Evolutionary conservation across 148 eudicot genomes (phyloP).

Genomic region (Suaeda aralocaspica): DNA sequence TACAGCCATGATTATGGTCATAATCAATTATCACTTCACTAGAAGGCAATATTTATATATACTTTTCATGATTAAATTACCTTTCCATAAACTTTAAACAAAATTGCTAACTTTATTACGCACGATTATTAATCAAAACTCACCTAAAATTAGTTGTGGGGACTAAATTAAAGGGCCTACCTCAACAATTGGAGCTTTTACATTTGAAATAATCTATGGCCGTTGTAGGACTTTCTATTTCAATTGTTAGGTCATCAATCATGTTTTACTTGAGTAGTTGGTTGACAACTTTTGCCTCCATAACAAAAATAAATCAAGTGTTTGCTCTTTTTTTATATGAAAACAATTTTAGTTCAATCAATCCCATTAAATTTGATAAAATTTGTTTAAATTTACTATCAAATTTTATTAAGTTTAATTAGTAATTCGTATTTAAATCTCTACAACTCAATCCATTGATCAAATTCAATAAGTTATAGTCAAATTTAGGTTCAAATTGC

Average conservation of each 20-base stretch:
- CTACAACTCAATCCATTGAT: too few relatives aligned
- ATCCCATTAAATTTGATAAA: too few relatives aligned
- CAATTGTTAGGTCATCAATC: not conserved
- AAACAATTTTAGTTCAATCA: too few relatives aligned
- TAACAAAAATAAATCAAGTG: too few relatives aligned
- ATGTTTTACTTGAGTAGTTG: not conserved
- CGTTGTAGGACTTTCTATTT: not conserved
- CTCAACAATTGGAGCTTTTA: not conserved
- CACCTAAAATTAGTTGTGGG: slow-evolving; percentile 17
- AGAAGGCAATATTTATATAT: not conserved
- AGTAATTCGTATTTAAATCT: too few relatives aligned
- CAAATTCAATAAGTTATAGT: too few relatives aligned
- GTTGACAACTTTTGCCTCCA: too few relatives aligned
- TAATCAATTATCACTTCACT: slow-evolving; percentile 16
- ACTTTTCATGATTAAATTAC: slow-evolving; percentile 15
- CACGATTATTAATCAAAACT: slow-evolving; percentile 16
- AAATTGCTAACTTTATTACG: slow-evolving; percentile 14
- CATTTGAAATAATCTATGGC: not conserved
- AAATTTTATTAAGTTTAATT: too few relatives aligned
- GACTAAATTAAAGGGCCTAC: not conserved
- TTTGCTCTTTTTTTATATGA: too few relatives aligned
- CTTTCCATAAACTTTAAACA: slow-evolving; percentile 20
- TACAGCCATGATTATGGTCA: slow-evolving; percentile 26
- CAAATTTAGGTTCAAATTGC: too few relatives aligned
- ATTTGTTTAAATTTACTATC: too few relatives aligned